Evolutionary conservation across 1,139 yeast genomes (phyloP).

Genomic region (Starmera stellimalicola): DNA sequence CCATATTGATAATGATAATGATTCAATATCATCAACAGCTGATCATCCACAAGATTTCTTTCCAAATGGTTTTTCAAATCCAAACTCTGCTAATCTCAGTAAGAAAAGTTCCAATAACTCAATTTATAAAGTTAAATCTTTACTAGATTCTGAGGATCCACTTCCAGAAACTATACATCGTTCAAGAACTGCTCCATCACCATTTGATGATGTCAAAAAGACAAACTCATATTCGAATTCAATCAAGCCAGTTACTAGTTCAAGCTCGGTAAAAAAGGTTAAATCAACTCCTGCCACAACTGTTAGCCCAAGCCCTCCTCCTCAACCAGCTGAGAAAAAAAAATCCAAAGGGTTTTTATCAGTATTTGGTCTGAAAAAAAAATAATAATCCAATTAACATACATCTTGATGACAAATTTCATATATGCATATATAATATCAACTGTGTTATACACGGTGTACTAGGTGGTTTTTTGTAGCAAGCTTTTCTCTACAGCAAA

Average conservation of each 20-base stretch:
- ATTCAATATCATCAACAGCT: slow-evolving; percentile 4
- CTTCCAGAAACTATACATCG: slow-evolving; percentile 4
- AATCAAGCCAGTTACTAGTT: background rate
- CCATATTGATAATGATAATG: slow-evolving; percentile 4
- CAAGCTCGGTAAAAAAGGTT: slow-evolving; percentile 4
- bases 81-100: slow-evolving; percentile 10
- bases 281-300: slow-evolving; percentile 1
- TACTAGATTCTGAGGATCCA: slow-evolving; percentile 16
- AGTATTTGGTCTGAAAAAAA: slow-evolving; percentile 2
- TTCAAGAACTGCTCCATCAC: slow-evolving; percentile 8
- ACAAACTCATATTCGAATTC: background rate
- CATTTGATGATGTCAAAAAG: background rate
- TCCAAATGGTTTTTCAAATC: slow-evolving; percentile 15
- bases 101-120: slow-evolving; percentile 16
- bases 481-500: too few species aligned
- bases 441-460: background rate
- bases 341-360: slow-evolving; percentile 7
- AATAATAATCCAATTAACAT: too few species aligned
- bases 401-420: background rate
- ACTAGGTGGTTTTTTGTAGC: too few species aligned
- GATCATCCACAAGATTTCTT: slow-evolving; percentile 8
- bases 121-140: slow-evolving; percentile 26
- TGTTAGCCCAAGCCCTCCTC: slow-evolving; percentile 1
- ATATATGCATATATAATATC: background rate
- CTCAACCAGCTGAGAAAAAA: slow-evolving; percentile 4